Evolutionary conservation across 139 green algal species (phyloP), one percentile per base, ranked within the genome.

Genomic region (Chlorella sp.): DNA sequence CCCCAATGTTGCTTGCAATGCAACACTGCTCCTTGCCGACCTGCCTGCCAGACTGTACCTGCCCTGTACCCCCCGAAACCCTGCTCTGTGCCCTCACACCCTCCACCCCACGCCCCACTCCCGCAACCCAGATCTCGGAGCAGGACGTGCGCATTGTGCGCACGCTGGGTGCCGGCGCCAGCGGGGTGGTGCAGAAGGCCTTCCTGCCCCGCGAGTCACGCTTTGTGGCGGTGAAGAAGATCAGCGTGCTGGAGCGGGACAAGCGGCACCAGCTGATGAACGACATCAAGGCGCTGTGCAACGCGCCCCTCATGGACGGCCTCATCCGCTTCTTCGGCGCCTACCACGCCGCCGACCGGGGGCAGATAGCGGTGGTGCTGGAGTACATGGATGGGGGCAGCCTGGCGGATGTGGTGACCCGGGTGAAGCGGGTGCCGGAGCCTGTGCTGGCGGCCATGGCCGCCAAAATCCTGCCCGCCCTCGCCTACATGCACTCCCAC

Each of bases 341-440:
- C 7, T 98, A 96, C 94, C 92, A 96, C 34, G 93, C 94, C n/a
- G 93, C 94, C 12, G 95, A 96, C 40, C 91, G 91, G 5, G 95
- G 95, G 75, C 75, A 96, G 90, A 97, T 99, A 36, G 95, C 93
- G 0, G 96, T 99, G 60, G 97, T 98, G 60, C 92, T 99, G 36
- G 97, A 99, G 90, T 99, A 99, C 94, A 98, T 99, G 97, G 96
- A 99, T 89, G 98, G 94, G 0, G 98, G 98, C 21, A 57, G 95
- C 0, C 92, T 99, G 83, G 94, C 89, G 39, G 96, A 99, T 86
- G 92, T 99, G 22, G 85, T 97, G 66, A 75, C 93, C 39, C 91
- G 96, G 92, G 92, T 96, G 36, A 92, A 91, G 4, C 92, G 86
- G 11, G 94, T 99, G 12, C 93, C 96, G 2, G 98, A 99, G 93